Evolutionary conservation across 208 protist species (phyloP), one percentile per base, ranked within the genome.

Genomic region (Tritrichomonas musculus): DNA sequence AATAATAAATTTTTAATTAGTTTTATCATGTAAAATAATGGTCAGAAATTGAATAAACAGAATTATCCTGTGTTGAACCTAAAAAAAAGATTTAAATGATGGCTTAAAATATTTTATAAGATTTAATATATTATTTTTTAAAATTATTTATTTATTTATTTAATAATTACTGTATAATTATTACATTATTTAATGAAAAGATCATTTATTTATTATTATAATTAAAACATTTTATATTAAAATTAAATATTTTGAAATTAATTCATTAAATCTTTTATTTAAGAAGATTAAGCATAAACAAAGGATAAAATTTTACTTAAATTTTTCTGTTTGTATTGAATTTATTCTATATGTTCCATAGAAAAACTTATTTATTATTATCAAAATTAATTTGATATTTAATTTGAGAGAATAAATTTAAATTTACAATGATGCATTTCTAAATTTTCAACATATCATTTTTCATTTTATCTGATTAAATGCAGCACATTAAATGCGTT

Each of bases 401-500:
- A n/a, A n/a, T n/a, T n/a, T n/a, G n/a, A n/a, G n/a, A n/a, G n/a
- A n/a, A n/a, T n/a, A n/a, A n/a, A n/a, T n/a, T n/a, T n/a, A n/a
- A n/a, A n/a, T n/a, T n/a, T n/a, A n/a, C n/a, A n/a, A n/a, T n/a
- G n/a, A n/a, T n/a, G n/a, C n/a, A n/a, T n/a, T n/a, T n/a, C n/a
- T n/a, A n/a, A n/a, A n/a, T n/a, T n/a, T n/a, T n/a, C n/a, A n/a
- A n/a, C n/a, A n/a, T n/a, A n/a, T n/a, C n/a, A n/a, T n/a, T n/a
- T n/a, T n/a, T n/a, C n/a, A n/a, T n/a, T n/a, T n/a, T n/a, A n/a
- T n/a, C 41, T 75, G 8, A 36, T 36, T 75, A 75, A 36, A 82
- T 82, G 73, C 47, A 82, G 73, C 73, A 82, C 22, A 82, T 82
- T 36, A 82, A 82, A 82, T 82, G 73, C 53, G 96, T 97, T 36